Evolutionary conservation across 208 protist species (phyloP), one percentile per base, ranked within the genome.

Genomic region (Lotmaria passim): DNA sequence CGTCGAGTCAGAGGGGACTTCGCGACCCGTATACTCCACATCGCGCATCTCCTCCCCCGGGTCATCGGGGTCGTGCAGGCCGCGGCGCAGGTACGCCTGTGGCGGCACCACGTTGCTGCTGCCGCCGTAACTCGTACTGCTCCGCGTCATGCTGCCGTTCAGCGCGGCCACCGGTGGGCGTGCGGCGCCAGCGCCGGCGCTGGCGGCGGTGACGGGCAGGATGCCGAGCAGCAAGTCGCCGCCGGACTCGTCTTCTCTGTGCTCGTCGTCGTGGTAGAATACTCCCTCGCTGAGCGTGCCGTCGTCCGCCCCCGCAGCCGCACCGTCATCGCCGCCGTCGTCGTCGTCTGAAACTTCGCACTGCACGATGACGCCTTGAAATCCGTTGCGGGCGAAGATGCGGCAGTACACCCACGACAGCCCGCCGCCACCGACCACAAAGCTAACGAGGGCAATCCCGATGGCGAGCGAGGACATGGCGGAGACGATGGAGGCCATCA

Each of bases 321-420:
- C 73, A 14, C 53, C 64, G 15, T 64, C 69, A 4, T 26, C 73
- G 63, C 26, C 47, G 38, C 56, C 69, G 26, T 31, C 66, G 15
- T 79, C 48, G 39, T 75, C 74, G 26, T 64, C 52, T 17, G 72
- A 78, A 26, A 85, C 59, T 33, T 85, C 85, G 44, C 84, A 90
- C 48, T 87, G 66, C 57, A 94, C 89, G 67, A 94, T 94, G 24
- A 91, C 85, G 30, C 89, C 89, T 47, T 94, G 89, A 48, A 94
- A 94, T 47, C 89, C 89, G 66, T 90, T 85, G 48, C 55, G 74
- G 23, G 82, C 89, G 48, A 90, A 79, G 44, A 86, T 70, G 55
- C 79, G 82, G 73, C 89, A 94, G 75, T 94, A 94, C 46, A 91
- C 23, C 68, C 81, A 94, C 28, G 89, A 91, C 7, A 89, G 36